Evolutionary conservation across 495 filamentous ascomycete genomes (phyloP).

Genomic region (Filosporella fistucella): DNA sequence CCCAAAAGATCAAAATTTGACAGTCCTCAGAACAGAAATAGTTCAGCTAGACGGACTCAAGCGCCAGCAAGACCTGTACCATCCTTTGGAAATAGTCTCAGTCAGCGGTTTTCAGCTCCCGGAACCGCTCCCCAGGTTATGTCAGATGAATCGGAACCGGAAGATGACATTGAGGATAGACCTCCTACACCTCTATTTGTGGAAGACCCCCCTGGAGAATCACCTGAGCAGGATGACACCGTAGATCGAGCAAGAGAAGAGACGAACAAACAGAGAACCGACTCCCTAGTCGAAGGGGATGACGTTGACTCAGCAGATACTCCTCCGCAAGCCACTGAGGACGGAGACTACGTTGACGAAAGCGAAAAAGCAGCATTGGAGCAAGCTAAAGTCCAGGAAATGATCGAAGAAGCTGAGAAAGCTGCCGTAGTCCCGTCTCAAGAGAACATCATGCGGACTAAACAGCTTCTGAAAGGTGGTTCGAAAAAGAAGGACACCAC

Average conservation of each 20-base stretch:
- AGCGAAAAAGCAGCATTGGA: constrained; percentile 60
- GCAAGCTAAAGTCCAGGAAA: constrained; percentile 57
- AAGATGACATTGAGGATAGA: constrained; percentile 20
- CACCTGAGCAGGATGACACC: constrained; percentile 16
- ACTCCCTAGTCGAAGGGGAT: background rate
- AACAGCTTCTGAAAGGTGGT: constrained; percentile 34
- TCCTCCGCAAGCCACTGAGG: constrained; percentile 13
- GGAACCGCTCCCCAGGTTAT: constrained; percentile 33
- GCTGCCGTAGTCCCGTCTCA: constrained; percentile 30
- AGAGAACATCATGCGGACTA: constrained; percentile 17
- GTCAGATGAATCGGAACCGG: constrained; percentile 27
- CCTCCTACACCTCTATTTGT: too few species aligned
- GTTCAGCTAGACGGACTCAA: constrained; percentile 3
- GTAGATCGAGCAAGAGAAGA: constrained; percentile 9
- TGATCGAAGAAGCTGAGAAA: constrained; percentile 62
- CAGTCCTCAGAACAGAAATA: constrained; percentile 4
- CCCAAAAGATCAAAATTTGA: constrained; percentile 35
- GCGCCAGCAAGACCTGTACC: constrained; percentile 22
- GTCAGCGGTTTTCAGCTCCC: constrained; percentile 69
- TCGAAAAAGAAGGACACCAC: constrained; percentile 62
- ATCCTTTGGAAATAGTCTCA: constrained; percentile 62
- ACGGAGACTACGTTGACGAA: constrained; percentile 52
- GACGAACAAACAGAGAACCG: background rate
- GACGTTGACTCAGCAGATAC: background rate
- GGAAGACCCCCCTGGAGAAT: constrained; percentile 8